These are phyloP conservation scores for Chaetomiaceae sp. DNA, from an alignment of 2,329 filamentous ascomycete species.

Conservation along the genomic window DNA sequence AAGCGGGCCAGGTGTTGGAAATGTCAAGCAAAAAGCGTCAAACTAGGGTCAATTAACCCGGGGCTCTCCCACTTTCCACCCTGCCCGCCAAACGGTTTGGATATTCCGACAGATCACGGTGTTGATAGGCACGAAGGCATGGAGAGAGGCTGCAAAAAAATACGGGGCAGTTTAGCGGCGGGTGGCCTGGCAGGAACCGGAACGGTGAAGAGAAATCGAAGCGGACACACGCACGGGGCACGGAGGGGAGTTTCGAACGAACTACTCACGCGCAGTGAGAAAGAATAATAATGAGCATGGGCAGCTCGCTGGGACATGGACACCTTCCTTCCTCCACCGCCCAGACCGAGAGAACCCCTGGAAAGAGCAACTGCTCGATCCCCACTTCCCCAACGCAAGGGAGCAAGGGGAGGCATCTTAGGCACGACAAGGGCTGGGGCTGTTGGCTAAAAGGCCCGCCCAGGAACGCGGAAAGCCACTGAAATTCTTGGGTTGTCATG, in stretches of 20 bases:
- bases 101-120: not conserved
- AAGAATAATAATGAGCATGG: too few species aligned
- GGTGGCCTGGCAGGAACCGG: not conserved
- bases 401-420: not conserved
- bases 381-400: slow-evolving; percentile 3
- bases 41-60: slow-evolving; percentile 1
- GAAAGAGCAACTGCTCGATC: not conserved
- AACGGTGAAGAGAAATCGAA: too few species aligned
- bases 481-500: not conserved
- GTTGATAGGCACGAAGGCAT: too few species aligned
- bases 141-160: too few species aligned
- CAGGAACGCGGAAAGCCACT: slow-evolving; percentile 2
- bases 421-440: slow-evolving; percentile 1
- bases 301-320: too few species aligned
- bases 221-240: too few species aligned
- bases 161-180: not conserved
- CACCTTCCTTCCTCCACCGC: not conserved
- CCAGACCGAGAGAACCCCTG: not conserved
- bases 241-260: not conserved
- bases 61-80: not conserved
- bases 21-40: too few species aligned
- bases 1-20: not conserved
- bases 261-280: too few species aligned
- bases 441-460: slow-evolving; percentile 11
- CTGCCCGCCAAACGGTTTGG: not conserved